Conservation (phyloP, 371 early-diverging fungal species). For the Circinella minor region DNA sequence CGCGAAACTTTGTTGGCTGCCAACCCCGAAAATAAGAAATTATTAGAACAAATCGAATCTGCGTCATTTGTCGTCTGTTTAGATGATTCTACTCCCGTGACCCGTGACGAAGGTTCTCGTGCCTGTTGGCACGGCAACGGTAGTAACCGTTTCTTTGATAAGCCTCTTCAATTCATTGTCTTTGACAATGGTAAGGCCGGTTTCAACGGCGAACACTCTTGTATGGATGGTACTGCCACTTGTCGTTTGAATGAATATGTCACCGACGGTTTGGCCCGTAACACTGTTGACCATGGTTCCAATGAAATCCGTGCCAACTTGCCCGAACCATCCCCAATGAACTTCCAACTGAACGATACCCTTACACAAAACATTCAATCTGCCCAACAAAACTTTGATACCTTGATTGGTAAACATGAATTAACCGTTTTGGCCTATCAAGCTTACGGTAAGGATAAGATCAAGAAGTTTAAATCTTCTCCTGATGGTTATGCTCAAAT, state of each 20-base stretch:
- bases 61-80: slow-evolving; percentile 87
- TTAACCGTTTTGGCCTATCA: slow-evolving; percentile 80
- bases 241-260: slow-evolving; percentile 77
- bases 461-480: slow-evolving; percentile 85
- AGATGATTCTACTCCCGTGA: slow-evolving; percentile 83
- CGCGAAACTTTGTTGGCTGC: slow-evolving; percentile 70
- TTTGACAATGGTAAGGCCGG: slow-evolving; percentile 97
- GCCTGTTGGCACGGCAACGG: slow-evolving; percentile 95
- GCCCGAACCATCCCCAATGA: slow-evolving; percentile 67
- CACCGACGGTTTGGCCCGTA: slow-evolving; percentile 44
- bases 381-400: slow-evolving; percentile 75
- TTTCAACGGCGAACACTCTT: slow-evolving; percentile 95
- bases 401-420: slow-evolving; percentile 76
- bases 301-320: slow-evolving; percentile 54
- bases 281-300: slow-evolving; percentile 71
- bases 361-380: slow-evolving; percentile 59
- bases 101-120: slow-evolving; percentile 80
- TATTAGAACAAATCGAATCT: slow-evolving; percentile 83
- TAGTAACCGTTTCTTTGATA: slow-evolving; percentile 94
- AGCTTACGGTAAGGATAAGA: slow-evolving; percentile 89
- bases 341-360: slow-evolving; percentile 67
- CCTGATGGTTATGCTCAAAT: slow-evolving; percentile 97
- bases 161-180: slow-evolving; percentile 91
- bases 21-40: slow-evolving; percentile 68
- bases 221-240: slow-evolving; percentile 96